Base-by-base conservation (phyloP, 2,329 filamentous ascomycete species). In the Fusarium transvaalense region DNA sequence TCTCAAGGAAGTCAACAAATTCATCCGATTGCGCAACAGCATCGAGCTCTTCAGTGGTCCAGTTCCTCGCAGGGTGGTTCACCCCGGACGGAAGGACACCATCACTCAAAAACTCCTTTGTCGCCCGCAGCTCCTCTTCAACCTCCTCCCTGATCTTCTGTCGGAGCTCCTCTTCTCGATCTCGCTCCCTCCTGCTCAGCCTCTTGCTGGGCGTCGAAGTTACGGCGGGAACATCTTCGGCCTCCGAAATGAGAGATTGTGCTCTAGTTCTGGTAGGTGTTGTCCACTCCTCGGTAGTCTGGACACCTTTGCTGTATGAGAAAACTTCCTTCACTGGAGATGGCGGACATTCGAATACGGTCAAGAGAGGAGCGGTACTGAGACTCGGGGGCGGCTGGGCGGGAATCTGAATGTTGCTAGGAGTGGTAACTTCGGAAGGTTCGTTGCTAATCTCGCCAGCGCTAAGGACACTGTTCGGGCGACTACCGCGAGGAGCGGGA, bases 251-350 rank as follows among this genome's bases (percentile, higher is more conserved):
- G 14, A 76, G 70, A 17, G 79, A 81, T 29, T 79, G 76, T 15
- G 78, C 75, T 64, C 79, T 76, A 1, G 85, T 81, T 32, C 85
- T 83, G 34, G 84, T 82, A 29, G 86, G 82, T 58, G 84, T 82
- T 19, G 85, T 83, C 88, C 92, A 92, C 66, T 91, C 89, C 74
- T 93, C 91, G 23, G 91, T 89, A 17, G 96, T 97, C 80, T 99
- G 97, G 23, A 98, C 94, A 57, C 90, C 94, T 82, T 97, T 98
- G 85, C 92, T 98, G 84, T 99, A 99, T 54, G 94, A 97, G 76
- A 97, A 94, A 62, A 97, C 85, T 79, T 99, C 96, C 69, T 91
- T 88, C 56, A 91, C 88, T 34, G 91, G 89, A 21, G 89, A 91
- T 2, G 92, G 91, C 3, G 91, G 89, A 68, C 89, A 92, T 78